Percentiles rank a stretch among this genome's conserved stretches.
These are phyloP conservation scores for Papilionanthe hybrid DNA, from an alignment of 116 monocot genomes.

Conservation along the genomic window DNA sequence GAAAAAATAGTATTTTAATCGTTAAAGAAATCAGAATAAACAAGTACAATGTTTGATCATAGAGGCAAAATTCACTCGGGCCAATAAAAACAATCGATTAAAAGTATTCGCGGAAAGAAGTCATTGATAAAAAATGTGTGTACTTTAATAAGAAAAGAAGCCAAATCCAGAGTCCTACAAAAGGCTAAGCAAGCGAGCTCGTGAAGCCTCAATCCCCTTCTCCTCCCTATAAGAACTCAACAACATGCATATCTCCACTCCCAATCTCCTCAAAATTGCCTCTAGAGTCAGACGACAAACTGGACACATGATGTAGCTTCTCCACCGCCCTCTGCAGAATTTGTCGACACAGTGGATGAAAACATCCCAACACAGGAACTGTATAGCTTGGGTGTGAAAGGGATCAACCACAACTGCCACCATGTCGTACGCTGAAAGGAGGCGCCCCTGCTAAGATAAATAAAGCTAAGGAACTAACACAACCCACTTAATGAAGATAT, in stretches of 20 bases:
- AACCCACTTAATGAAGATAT: neutral
- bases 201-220: slow-evolving; percentile 68
- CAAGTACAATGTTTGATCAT: neutral
- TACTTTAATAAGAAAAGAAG: slow-evolving; percentile 58
- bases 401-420: slow-evolving; percentile 60
- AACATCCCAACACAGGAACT: slow-evolving; percentile 76
- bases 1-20: neutral
- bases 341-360: slow-evolving; percentile 49
- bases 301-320: slow-evolving; percentile 29
- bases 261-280: slow-evolving; percentile 34
- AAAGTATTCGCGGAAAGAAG: neutral
- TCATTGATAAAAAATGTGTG: neutral
- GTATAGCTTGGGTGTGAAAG: slow-evolving; percentile 83
- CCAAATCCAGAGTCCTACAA: slow-evolving; percentile 69
- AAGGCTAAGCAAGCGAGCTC: slow-evolving; percentile 74
- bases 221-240: slow-evolving; percentile 61
- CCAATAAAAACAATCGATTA: neutral
- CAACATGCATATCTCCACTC: slow-evolving; percentile 44
- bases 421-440: slow-evolving; percentile 33
- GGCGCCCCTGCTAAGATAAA: slow-evolving; percentile 19
- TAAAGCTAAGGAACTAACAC: neutral
- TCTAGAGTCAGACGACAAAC: slow-evolving; percentile 15
- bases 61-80: too few species aligned
- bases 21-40: neutral
- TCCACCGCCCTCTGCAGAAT: slow-evolving; percentile 44